Evolutionary conservation across 1,284 basidiomycete genomes (phyloP).

Genomic region (Hemileia vastatrix): DNA sequence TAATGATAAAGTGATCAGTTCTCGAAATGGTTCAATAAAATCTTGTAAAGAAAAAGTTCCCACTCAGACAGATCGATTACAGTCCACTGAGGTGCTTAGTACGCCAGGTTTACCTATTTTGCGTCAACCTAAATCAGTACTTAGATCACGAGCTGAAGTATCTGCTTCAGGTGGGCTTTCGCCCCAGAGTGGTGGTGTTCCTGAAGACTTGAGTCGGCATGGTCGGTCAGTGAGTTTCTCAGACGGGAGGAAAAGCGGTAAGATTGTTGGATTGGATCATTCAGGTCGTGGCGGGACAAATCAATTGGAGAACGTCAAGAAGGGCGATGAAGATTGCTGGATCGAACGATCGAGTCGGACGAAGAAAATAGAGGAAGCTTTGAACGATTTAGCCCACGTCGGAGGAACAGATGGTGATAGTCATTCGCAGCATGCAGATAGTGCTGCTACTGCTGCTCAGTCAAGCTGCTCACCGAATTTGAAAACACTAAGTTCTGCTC

Average conservation of each 20-base stretch:
- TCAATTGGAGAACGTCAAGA: conserved; percentile 24
- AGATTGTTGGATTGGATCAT: conserved; percentile 57
- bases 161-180: no score
- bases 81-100: no score
- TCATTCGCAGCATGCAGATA: conserved; percentile 9
- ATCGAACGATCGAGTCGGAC: conserved; percentile 8
- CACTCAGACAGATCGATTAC: no score
- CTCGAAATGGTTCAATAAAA: no score
- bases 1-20: no score
- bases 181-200: no score
- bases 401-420: background rate
- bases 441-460: background rate
- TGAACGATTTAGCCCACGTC: background rate
- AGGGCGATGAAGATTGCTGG: conserved; percentile 18
- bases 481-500: no score
- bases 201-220: no score
- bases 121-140: conserved; percentile 20
- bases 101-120: no score
- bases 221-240: conserved; percentile 86
- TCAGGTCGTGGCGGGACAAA: conserved; percentile 19
- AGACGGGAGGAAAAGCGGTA: conserved; percentile 74
- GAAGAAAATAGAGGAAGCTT: background rate
- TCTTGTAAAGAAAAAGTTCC: no score
- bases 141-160: background rate
- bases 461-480: no score